Conservation (phyloP, 208 protist species). For the Trichomonas tenax region DNA sequence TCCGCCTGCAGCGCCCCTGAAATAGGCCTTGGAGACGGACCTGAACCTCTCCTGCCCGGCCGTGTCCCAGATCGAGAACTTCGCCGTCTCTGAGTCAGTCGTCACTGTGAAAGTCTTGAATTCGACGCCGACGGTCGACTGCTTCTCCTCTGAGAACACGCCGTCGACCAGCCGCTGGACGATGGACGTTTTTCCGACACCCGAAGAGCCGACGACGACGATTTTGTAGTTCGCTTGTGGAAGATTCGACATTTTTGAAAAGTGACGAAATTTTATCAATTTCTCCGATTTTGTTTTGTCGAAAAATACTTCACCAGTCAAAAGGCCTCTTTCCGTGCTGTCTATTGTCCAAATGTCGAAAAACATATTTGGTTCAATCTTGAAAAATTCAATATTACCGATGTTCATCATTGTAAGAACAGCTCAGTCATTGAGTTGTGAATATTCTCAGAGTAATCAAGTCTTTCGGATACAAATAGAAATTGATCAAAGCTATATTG, state of each 20-base stretch:
- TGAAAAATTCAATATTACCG: too few species aligned
- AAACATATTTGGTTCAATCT: background rate
- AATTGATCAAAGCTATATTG: too few species aligned
- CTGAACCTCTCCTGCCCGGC: background rate
- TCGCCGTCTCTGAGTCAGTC: background rate
- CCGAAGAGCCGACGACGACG: background rate
- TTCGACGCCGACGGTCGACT: slow-evolving; percentile 1
- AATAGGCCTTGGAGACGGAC: background rate
- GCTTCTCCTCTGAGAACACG: background rate
- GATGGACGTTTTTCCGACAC: background rate
- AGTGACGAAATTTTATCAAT: too few species aligned
- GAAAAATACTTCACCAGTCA: too few species aligned
- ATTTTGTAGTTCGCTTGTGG: background rate
- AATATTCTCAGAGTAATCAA: too few species aligned
- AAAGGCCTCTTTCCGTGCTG: too few species aligned
- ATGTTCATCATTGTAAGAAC: too few species aligned
- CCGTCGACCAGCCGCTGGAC: background rate
- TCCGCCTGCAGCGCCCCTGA: background rate
- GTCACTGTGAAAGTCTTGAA: background rate
- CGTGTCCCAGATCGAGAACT: background rate
- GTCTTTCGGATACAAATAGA: too few species aligned
- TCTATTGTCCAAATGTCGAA: too few species aligned
- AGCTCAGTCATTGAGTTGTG: too few species aligned
- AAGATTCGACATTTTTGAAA: background rate
- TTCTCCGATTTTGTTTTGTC: too few species aligned